Base-by-base conservation (phyloP, 23 red algal species). In the Gracilaria gracilis region DNA sequence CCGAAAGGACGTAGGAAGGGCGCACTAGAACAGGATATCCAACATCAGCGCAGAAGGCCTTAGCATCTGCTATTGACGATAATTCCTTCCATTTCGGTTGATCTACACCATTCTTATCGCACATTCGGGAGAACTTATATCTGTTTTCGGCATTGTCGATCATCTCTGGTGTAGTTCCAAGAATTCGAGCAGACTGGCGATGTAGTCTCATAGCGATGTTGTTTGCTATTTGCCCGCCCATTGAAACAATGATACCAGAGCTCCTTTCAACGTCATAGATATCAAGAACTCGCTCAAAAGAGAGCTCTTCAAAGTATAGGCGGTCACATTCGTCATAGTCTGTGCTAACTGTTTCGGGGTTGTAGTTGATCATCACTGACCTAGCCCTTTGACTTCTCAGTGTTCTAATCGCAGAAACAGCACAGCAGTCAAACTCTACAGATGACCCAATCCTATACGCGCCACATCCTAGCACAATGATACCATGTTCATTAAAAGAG, bases 331-430 rank as follows among this genome's bases (percentile, higher is more conserved):
- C 97, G 55, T 99, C 97, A 57, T 99, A 99, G 80, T 99, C 97
- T 9, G 97, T 99, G 85, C 79, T 92, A 35, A 99, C 97, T 28
- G 97, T 99, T 51, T 99, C 97, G 5, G 97, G 97, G 39, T 99
- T 99, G 89, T 99, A 96, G 78, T 99, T 99, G 27, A 99, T 95
- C 97, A 99, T 99, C 36, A 99, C 88, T 8, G 97, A 90, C n/a
- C 80, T 48, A 59, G 82, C 78, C 23, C 90, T 84, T 53, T 99
- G 86, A 16, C 86, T 70, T 27, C 92, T 49, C 36, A 99, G 81
- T 32, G 93, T 94, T 64, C 97, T 88, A 46, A 88, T 91, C 6
- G 93, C 90, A 46, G 89, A 90, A 74, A 99, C 97, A 34, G 97
- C 97, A 77, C 97, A 99, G 72, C 97, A 99, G 47, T 99, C 97